Evolutionary conservation across 441 rosid genomes (phyloP).

Genomic region (Adansonia rubrostipa): DNA sequence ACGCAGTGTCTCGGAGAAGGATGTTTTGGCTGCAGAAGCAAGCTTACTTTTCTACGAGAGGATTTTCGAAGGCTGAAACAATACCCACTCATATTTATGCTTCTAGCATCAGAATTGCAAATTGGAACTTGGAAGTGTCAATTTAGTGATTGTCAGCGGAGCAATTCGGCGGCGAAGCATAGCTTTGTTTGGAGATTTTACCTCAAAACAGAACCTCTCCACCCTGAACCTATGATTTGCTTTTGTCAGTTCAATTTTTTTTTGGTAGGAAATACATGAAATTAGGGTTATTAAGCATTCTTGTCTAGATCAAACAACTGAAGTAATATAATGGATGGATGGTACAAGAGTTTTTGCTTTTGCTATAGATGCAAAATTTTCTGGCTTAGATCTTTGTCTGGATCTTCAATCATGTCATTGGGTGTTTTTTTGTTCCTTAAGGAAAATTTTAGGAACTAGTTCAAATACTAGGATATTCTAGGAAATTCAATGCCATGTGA

Average conservation of each 20-base stretch:
- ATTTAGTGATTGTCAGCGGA: background rate
- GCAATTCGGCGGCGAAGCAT: background rate
- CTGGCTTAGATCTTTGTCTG: background rate
- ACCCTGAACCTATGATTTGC: background rate
- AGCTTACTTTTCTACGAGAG: constrained; percentile 88
- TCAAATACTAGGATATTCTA: background rate
- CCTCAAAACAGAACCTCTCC: background rate
- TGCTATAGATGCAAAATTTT: constrained; percentile 1
- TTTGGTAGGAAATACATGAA: too few relatives aligned
- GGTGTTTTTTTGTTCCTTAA: background rate
- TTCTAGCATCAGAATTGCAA: constrained; percentile 10
- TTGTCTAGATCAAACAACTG: background rate
- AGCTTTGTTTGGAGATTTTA: background rate
- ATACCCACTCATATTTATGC: background rate
- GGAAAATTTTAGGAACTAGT: background rate
- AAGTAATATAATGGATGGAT: background rate
- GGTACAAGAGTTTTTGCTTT: background rate
- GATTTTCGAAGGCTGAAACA: constrained; percentile 37
- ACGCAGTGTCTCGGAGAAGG: constrained; percentile 53
- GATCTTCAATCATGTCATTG: background rate
- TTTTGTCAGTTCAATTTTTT: too few relatives aligned
- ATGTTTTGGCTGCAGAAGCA: constrained; percentile 82
- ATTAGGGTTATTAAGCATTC: too few relatives aligned
- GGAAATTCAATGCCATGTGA: constrained; percentile 5
- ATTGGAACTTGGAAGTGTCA: background rate